Percentiles rank a stretch among this genome's conserved stretches.
Conservation (phyloP, 441 rosid species). For the Pelargonium cotyledonis region DNA sequence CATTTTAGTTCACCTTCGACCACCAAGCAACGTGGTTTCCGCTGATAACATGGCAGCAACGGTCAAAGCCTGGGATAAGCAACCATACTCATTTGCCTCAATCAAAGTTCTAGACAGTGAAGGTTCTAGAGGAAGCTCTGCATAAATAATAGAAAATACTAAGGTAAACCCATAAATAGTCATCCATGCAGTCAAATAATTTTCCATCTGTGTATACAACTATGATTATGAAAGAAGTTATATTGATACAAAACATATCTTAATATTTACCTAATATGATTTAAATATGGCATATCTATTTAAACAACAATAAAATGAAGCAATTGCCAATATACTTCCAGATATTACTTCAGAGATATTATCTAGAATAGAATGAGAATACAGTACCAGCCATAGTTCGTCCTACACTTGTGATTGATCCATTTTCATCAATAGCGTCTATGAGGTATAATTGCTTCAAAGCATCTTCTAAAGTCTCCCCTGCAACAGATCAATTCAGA, state of each 20-base stretch:
- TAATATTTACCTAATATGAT: not conserved
- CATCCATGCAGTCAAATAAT: constrained; percentile 5
- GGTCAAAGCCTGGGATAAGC: constrained; percentile 87
- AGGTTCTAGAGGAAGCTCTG: constrained; percentile 96
- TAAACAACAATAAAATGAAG: not conserved
- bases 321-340: not conserved
- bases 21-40: constrained; percentile 75
- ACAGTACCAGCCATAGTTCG: constrained; percentile 80
- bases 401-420: constrained; percentile 77
- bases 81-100: constrained; percentile 78
- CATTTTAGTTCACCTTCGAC: constrained; percentile 49
- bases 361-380: constrained; percentile 20
- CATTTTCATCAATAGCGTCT: constrained; percentile 88
- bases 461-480: constrained; percentile 82
- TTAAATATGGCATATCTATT: not conserved
- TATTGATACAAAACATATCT: not conserved
- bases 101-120: constrained; percentile 88
- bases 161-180: not conserved
- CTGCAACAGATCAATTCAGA: constrained; percentile 43
- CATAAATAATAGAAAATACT: constrained; percentile 26
- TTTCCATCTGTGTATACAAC: not conserved
- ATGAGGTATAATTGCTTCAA: constrained; percentile 81
- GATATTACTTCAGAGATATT: not conserved
- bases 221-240: not conserved
- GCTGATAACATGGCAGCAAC: constrained; percentile 94